Conservation (phyloP, 2,329 filamentous ascomycete genomes). For the Penicillium corylophilum region DNA sequence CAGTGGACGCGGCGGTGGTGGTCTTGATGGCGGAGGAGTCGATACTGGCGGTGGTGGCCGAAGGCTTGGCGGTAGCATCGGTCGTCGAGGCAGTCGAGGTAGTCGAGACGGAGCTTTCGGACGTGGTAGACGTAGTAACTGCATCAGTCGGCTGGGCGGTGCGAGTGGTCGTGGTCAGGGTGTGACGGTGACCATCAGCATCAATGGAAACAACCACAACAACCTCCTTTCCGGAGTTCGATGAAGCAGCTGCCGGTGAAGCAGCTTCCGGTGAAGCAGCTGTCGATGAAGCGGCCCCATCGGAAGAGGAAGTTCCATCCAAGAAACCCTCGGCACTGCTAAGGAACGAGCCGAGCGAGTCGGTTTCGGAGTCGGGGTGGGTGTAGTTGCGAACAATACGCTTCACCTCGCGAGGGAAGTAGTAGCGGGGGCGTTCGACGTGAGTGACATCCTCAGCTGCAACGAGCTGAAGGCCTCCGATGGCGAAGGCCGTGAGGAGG, state of each 20-base stretch:
- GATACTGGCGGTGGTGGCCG: neutral
- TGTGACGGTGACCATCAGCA: constrained; percentile 17
- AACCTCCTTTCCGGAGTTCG: constrained; percentile 14
- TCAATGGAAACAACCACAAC: constrained; percentile 23
- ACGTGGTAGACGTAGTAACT: constrained; percentile 7
- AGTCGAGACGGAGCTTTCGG: neutral
- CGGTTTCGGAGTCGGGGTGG: neutral
- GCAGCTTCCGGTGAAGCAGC: neutral
- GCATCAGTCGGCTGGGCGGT: constrained; percentile 7
- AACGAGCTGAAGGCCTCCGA: constrained; percentile 35
- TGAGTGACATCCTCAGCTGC: constrained; percentile 26
- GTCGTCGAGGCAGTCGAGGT: neutral
- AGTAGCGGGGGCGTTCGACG: constrained; percentile 36
- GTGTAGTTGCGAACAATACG: constrained; percentile 16
- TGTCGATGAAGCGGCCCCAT: neutral
- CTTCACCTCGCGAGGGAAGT: constrained; percentile 36
- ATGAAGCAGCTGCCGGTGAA: constrained; percentile 1
- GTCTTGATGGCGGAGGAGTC: neutral
- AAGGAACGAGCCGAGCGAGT: neutral
- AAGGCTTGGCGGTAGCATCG: neutral
- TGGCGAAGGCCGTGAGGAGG: constrained; percentile 34
- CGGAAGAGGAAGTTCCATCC: neutral
- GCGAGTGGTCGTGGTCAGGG: constrained; percentile 16
- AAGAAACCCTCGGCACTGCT: constrained; percentile 1
- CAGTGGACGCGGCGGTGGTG: constrained; percentile 3